Evolutionary conservation across 805 yeast genomes (phyloP), one percentile per base, ranked within the genome.

Genomic region (Schwanniomyces sp.): DNA sequence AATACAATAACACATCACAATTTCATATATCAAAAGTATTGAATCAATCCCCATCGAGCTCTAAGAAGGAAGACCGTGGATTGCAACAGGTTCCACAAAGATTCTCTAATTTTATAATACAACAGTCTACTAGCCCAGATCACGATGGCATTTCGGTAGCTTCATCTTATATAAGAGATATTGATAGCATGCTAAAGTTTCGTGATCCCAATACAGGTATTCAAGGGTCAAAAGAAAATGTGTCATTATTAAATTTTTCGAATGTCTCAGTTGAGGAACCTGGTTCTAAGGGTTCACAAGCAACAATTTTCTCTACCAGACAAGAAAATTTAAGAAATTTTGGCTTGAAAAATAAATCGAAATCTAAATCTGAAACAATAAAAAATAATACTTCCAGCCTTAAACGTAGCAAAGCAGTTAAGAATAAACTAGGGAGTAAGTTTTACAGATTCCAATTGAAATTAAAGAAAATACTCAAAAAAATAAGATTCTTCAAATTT

Each of bases 271-370:
- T 66, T 24, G 68, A 64, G 37, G 66, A 69, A 30, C 67, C 74
- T 41, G 59, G 63, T 38, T 66, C 34, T 9, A 64, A 67, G 72
- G 75, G 70, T 4, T 70, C 76, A 0, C 77, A 72, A 51, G 76
- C 74, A 24, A 73, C 78, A 0, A 72, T 72, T 30, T 72, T 72
- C 51, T 70, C 75, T n/a, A 72, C 76, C 8, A 56, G 74, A 48
- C 58, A 53, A 11, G 63, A 56, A 16, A 24, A 18, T 6, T 24
- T 38, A 10, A 16, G 48, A 43, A 40, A 34, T 27, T 6, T 46
- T 46, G 17, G 41, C 11, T 21, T 32, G n/a, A 30, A 18, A 36
- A 14, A 28, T 39, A 38, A 34, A 36, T 24, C 41, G 28, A 41
- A 25, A 40, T 34, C 32, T 10, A 30, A 30, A 14, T 25, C 5